Base-by-base conservation (phyloP, 495 filamentous ascomycete genomes). In the Umbilicaria muhlenbergii region DNA sequence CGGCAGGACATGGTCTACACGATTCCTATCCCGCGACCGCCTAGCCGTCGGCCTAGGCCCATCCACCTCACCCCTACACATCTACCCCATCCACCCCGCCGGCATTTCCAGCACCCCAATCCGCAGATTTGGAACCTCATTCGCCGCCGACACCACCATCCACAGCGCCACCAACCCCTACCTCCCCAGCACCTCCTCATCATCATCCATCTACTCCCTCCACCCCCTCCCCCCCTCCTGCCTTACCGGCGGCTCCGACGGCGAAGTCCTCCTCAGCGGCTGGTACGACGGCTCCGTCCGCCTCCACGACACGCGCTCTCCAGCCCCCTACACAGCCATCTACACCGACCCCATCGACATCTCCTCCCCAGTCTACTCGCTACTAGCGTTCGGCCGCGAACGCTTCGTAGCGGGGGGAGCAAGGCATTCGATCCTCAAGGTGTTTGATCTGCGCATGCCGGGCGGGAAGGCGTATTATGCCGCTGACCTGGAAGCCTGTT, bases 261-360 rank as follows among this genome's bases (percentile, higher is more conserved):
- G 71, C 2, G 58, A 80, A 34, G 53, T 73, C 1, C 81, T 82
- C 38, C 61, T 83, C 4, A 68, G 70, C 19, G 75, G 75, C 4
- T 78, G 76, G 59, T 76, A 71, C 38, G 74, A 80, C 53, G 69
- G 74, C 11, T 58, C 63, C 16, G 65, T 76, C 35, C 56, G 71
- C 55, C 73, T 82, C n/a, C 77, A 83, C 54, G 79, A 83, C 56
- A 58, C 82, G 34, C 75, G 79, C 32, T 73, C 76, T 1, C 56
- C 65, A 11, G 51, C 55, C 4, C 51, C 62, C 14, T 67, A 56
- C 50, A 67, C 72, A 36, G 48, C 56, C n/a, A 55, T 50, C 13
- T 81, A 77, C 53, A 46, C 47, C 46, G 77, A 82, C 52, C 56
- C 64, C 8, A 68, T 73, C 5, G 76, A 81, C 51, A 56, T 63